Conservation (phyloP, 805 yeast genomes). For the Starmerella apis region DNA sequence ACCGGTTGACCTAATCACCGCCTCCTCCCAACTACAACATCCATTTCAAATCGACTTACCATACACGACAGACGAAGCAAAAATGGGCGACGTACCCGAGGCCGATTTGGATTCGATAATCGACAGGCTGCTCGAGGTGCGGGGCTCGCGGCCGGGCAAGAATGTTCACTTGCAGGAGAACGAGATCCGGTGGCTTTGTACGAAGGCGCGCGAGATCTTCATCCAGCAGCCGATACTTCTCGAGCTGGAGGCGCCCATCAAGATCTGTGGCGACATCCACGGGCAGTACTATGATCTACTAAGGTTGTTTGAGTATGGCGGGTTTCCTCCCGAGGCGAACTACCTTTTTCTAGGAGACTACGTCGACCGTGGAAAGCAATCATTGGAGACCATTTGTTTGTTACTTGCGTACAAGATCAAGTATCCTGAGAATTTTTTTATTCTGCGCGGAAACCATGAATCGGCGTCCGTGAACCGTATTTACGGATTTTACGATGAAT, state of each 20-base stretch:
- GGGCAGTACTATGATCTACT: slow-evolving; percentile 95
- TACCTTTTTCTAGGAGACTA: slow-evolving; percentile 93
- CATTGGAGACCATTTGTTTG: slow-evolving; percentile 88
- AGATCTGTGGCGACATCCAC: slow-evolving; percentile 91
- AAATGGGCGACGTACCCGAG: slow-evolving; percentile 44
- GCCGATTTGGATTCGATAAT: slow-evolving; percentile 95
- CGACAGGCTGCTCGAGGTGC: slow-evolving; percentile 90
- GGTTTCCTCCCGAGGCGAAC: slow-evolving; percentile 98
- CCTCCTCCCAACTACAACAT: slow-evolving; percentile 16
- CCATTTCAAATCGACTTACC: background rate
- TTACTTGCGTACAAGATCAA: slow-evolving; percentile 92
- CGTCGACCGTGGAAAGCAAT: slow-evolving; percentile 97
- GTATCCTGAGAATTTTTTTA: slow-evolving; percentile 95
- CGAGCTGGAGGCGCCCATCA: slow-evolving; percentile 95
- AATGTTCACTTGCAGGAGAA: slow-evolving; percentile 88
- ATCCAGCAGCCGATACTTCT: slow-evolving; percentile 93
- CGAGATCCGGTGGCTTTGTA: slow-evolving; percentile 90
- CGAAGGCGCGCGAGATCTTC: slow-evolving; percentile 95
- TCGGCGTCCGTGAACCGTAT: slow-evolving; percentile 96
- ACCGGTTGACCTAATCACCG: slow-evolving; percentile 16
- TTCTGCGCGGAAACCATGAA: slow-evolving; percentile 95
- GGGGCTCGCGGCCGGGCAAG: slow-evolving; percentile 97
- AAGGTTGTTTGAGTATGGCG: slow-evolving; percentile 94
- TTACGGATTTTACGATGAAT: slow-evolving; percentile 96
- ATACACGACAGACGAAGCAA: slow-evolving; percentile 5